These are phyloP conservation scores for Dictyostelium brefeldianum DNA, from an alignment of 78 protist species.

Conservation along the genomic window DNA sequence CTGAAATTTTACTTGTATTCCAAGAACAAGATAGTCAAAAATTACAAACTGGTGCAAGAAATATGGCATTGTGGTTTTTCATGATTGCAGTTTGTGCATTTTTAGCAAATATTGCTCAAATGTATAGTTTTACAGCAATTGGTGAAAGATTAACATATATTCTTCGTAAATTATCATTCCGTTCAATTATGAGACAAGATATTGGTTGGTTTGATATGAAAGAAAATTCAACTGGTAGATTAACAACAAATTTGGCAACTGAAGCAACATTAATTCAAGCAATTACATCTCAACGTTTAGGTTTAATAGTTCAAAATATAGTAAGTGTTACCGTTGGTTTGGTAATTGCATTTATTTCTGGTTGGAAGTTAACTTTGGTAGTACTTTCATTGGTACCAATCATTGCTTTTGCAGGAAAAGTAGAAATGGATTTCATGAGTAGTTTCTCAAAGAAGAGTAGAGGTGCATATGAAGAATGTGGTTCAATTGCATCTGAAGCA, in stretches of 20 bases:
- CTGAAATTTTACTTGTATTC: slow-evolving; percentile 57
- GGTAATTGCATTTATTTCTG: slow-evolving; percentile 78
- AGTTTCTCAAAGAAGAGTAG: slow-evolving; percentile 54
- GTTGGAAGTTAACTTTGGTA: slow-evolving; percentile 87
- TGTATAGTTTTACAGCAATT: slow-evolving; percentile 20
- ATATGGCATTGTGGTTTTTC: slow-evolving; percentile 30
- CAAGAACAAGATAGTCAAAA: neutral
- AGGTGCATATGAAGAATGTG: slow-evolving; percentile 56
- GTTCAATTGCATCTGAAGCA: slow-evolving; percentile 77
- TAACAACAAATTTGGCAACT: slow-evolving; percentile 83
- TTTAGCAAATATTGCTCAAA: slow-evolving; percentile 45
- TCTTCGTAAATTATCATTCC: slow-evolving; percentile 54
- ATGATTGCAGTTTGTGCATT: slow-evolving; percentile 30
- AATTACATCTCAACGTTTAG: slow-evolving; percentile 77
- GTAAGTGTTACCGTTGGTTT: slow-evolving; percentile 74
- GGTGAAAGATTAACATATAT: slow-evolving; percentile 51
- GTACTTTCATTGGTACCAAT: slow-evolving; percentile 86
- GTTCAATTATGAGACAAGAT: slow-evolving; percentile 79
- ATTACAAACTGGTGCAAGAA: neutral
- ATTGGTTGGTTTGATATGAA: slow-evolving; percentile 78
- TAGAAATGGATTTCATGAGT: slow-evolving; percentile 36
- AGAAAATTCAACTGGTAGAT: slow-evolving; percentile 73
- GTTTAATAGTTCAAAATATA: slow-evolving; percentile 55
- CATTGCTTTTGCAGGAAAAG: slow-evolving; percentile 53
- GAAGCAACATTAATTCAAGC: slow-evolving; percentile 88